A percentile compares a stretch with the other conserved stretches of the same genome.
Conservation (phyloP, 2,329 filamentous ascomycete genomes). For the Neopestalotiopsis rosae region DNA sequence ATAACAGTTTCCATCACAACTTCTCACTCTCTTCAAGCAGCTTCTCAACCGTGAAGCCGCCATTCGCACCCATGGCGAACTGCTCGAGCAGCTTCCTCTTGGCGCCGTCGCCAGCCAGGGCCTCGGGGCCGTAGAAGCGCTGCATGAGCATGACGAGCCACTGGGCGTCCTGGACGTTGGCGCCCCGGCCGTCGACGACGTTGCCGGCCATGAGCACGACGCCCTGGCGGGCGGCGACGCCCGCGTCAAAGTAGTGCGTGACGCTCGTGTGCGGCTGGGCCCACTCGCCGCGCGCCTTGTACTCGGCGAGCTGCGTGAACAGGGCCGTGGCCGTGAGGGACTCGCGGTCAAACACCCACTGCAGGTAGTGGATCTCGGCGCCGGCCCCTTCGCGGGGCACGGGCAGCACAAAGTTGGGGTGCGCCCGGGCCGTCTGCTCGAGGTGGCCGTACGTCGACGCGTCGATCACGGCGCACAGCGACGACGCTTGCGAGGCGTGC, state of each 20-base stretch:
- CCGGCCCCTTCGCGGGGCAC: slow-evolving; percentile 72
- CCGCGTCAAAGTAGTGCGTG: slow-evolving; percentile 81
- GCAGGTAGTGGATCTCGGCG: slow-evolving; percentile 93
- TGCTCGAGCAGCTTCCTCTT: slow-evolving; percentile 77
- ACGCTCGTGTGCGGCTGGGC: slow-evolving; percentile 92
- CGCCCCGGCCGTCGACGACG: slow-evolving; percentile 76
- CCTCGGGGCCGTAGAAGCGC: slow-evolving; percentile 77
- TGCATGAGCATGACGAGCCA: slow-evolving; percentile 94
- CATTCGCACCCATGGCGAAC: slow-evolving; percentile 77
- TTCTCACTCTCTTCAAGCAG: slow-evolving; percentile 90
- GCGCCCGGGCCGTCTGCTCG: slow-evolving; percentile 69
- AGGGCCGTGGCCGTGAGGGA: slow-evolving; percentile 75
- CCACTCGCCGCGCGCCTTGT: slow-evolving; percentile 87
- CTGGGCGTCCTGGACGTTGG: slow-evolving; percentile 80
- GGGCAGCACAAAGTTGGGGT: slow-evolving; percentile 91
- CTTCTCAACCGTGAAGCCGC: slow-evolving; percentile 80
- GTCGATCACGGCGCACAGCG: slow-evolving; percentile 85
- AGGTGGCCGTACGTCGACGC: slow-evolving; percentile 75
- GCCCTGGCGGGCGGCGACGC: slow-evolving; percentile 70
- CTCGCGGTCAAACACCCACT: slow-evolving; percentile 86
- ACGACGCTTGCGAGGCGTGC: slow-evolving; percentile 73
- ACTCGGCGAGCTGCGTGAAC: slow-evolving; percentile 93
- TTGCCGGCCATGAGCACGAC: slow-evolving; percentile 86
- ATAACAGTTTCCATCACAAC: slow-evolving; percentile 53
- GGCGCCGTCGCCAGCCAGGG: slow-evolving; percentile 62